A percentile compares a stretch with the other conserved stretches of the same genome.
These are phyloP conservation scores for Peltaster fructicola DNA, from an alignment of 2,329 filamentous ascomycete species.

Conservation along the genomic window DNA sequence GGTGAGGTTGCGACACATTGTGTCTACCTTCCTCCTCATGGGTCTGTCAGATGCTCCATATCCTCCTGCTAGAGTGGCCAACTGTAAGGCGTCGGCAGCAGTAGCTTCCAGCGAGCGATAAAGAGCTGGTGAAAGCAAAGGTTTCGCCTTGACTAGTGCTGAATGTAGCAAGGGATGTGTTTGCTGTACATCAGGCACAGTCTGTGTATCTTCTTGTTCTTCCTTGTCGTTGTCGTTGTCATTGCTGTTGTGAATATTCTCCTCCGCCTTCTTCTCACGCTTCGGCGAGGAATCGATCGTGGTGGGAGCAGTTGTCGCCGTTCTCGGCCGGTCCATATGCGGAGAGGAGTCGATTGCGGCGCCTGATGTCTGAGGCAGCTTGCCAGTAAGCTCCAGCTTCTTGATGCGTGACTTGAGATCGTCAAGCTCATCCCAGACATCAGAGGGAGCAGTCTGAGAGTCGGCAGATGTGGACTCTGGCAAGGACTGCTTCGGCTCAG, in stretches of 20 bases:
- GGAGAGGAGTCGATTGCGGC: conserved; percentile 46
- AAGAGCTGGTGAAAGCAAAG: conserved; percentile 49
- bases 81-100: conserved; percentile 59
- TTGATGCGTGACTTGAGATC: conserved; percentile 87
- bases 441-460: conserved; percentile 77
- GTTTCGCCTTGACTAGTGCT: conserved; percentile 62
- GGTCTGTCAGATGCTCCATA: conserved; percentile 67
- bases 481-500: conserved; percentile 34
- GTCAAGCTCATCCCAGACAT: conserved; percentile 94
- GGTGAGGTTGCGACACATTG: conserved; percentile 78
- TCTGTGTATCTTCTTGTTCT: conserved; percentile 4
- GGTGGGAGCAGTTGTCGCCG: conserved; percentile 78
- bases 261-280: conserved; percentile 35
- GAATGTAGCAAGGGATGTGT: conserved; percentile 64
- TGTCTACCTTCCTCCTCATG: conserved; percentile 76
- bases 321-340: conserved; percentile 67
- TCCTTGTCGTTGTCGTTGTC: conserved; percentile 22
- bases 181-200: neutral
- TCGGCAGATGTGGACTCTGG: conserved; percentile 54
- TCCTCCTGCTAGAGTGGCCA: conserved; percentile 62
- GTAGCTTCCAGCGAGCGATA: conserved; percentile 67
- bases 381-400: conserved; percentile 76
- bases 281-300: conserved; percentile 84
- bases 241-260: no score
- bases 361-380: conserved; percentile 64